Base-by-base conservation (phyloP, 169 alveolate genomes). In the Plasmodium inui region DNA sequence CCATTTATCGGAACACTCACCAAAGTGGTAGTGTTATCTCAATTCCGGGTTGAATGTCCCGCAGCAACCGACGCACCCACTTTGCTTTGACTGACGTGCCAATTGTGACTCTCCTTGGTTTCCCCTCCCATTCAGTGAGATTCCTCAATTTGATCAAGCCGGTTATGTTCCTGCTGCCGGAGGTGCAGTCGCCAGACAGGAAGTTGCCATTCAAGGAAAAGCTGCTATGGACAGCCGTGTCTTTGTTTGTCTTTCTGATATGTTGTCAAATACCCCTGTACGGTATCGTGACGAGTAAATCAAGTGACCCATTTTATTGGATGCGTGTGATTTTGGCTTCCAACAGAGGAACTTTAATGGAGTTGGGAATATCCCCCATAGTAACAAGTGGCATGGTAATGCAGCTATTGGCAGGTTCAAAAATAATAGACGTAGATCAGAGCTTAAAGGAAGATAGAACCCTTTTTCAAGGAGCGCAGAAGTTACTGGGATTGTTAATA, bases 351-450 rank as follows among this genome's bases (percentile, higher is more conserved):
- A 98, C 99, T 0, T 97, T 99, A 39, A 99, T 99, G 99, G 99
- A 99, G 96, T 97, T 99, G 57, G 99, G 99, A 82, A 99, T 99
- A 88, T 98, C 99, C 41, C 99, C 99, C 14, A 99, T 98, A 88
- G 99, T 99, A 85, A 99, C 99, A 26, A 97, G 99, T 57, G 98
- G 99, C 57, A 99, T 99, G 99, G 99, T 99, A 83, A 99, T 99
- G 99, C 99, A 99, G 97, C 98, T 99, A 78, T 97, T 99, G 37
- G 99, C 99, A 9, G 99, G 99, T 41, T 98, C 99, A 46, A 98
- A 98, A 96, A 98, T 99, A 73, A 99, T 99, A 53, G 99, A 99
- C 73, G 99, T 99, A 26, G 99, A 99, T 96, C 99, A 99, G 95
- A 97, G 98, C 37, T 97, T 98, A 82, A 99, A 98, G 96, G 99